phyloP scores from a whole-genome alignment of 805 yeast species.

The Kodamaea nitidulidarum region DNA sequence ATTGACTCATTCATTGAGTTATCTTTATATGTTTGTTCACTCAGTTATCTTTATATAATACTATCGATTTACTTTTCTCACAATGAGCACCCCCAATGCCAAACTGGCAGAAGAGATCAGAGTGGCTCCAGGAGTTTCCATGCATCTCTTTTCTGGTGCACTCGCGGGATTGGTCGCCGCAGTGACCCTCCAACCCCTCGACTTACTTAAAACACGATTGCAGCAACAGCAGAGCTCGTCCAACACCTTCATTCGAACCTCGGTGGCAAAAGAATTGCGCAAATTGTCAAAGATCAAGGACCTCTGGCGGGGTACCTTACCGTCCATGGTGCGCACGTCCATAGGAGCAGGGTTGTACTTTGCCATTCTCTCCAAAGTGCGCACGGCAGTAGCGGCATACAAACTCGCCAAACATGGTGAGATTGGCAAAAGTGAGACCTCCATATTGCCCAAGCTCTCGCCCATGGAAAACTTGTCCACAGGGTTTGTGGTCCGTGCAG shows the following conservation, averaged over 20 bases:
- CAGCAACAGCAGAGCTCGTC: constrained; percentile 47
- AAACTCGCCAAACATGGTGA: constrained; percentile 10
- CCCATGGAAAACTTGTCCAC: constrained; percentile 65
- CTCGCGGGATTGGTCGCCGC: constrained; percentile 82
- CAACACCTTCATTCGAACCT: constrained; percentile 21
- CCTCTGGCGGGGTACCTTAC: constrained; percentile 92
- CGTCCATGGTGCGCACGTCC: constrained; percentile 86
- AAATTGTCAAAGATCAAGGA: constrained; percentile 41
- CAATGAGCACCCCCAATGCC: constrained; percentile 3
- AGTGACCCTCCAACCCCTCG: constrained; percentile 80
- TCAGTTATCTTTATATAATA: too few species aligned
- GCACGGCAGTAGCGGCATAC: constrained; percentile 46
- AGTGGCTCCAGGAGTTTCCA: constrained; percentile 6
- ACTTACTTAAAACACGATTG: constrained; percentile 79
- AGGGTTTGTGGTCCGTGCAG: constrained; percentile 75
- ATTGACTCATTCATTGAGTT: too few species aligned
- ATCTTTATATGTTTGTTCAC: too few species aligned
- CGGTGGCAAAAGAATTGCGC: constrained; percentile 39
- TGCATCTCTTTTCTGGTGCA: constrained; percentile 77
- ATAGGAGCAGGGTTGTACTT: constrained; percentile 86
- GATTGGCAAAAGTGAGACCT: constrained; percentile 20
- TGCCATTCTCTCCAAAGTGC: constrained; percentile 59
- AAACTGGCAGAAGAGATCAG: background rate
- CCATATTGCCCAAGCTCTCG: constrained; percentile 66
- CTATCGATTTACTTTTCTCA: too few species aligned